These are phyloP conservation scores for Xylariales sp. DNA, from an alignment of 2,329 filamentous ascomycete genomes.

Conservation along the genomic window DNA sequence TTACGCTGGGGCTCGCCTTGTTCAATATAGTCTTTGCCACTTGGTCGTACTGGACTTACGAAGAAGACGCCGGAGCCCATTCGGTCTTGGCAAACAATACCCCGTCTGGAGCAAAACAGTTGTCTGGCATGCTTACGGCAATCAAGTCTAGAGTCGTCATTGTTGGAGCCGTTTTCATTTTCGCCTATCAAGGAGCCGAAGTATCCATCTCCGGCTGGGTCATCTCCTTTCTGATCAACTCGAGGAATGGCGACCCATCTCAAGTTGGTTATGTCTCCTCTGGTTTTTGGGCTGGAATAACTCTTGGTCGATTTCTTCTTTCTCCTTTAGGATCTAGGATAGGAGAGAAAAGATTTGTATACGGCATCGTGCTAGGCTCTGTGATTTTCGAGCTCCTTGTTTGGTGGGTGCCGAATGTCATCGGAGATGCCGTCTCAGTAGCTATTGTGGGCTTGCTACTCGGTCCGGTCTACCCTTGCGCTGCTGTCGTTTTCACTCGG, in stretches of 20 bases:
- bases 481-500: slow-evolving; percentile 58
- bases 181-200: slow-evolving; percentile 80
- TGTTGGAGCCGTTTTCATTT: slow-evolving; percentile 75
- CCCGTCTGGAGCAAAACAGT: slow-evolving; percentile 16
- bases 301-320: slow-evolving; percentile 68
- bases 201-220: slow-evolving; percentile 84
- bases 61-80: slow-evolving; percentile 48
- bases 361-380: slow-evolving; percentile 55
- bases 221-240: slow-evolving; percentile 75
- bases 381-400: slow-evolving; percentile 69
- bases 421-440: slow-evolving; percentile 63
- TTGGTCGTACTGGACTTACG: slow-evolving; percentile 68
- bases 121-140: slow-evolving; percentile 42
- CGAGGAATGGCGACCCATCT: slow-evolving; percentile 63
- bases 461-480: slow-evolving; percentile 76
- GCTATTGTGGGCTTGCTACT: slow-evolving; percentile 69
- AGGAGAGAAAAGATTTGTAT: slow-evolving; percentile 68
- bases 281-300: slow-evolving; percentile 69
- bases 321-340: slow-evolving; percentile 60
- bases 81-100: slow-evolving; percentile 9
- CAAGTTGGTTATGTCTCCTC: slow-evolving; percentile 76
- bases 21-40: slow-evolving; percentile 53
- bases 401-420: slow-evolving; percentile 73
- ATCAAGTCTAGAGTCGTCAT: slow-evolving; percentile 57
- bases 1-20: slow-evolving; percentile 56